Conservation (phyloP, 2,329 filamentous ascomycete genomes). For the Zasmidium citrigriseum region DNA sequence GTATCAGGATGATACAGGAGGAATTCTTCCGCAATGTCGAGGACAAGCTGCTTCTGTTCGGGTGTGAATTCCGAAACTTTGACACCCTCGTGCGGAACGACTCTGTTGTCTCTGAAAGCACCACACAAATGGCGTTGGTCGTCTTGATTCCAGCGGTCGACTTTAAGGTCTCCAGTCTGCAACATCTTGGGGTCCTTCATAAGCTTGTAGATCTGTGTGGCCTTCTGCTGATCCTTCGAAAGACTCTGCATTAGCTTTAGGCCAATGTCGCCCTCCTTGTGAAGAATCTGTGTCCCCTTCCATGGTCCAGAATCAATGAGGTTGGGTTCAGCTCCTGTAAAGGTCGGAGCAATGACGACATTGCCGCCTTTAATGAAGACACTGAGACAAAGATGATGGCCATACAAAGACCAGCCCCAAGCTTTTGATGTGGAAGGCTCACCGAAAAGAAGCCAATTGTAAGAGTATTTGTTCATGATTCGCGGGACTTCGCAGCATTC, state of each 20-base stretch:
- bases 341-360: slow-evolving; percentile 71
- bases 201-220: slow-evolving; percentile 59
- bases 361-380: slow-evolving; percentile 67
- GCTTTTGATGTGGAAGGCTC: slow-evolving; percentile 57
- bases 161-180: slow-evolving; percentile 44
- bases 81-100: slow-evolving; percentile 72
- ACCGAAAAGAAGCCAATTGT: slow-evolving; percentile 70
- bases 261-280: slow-evolving; percentile 64
- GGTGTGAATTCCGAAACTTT: slow-evolving; percentile 52
- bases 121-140: slow-evolving; percentile 78
- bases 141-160: slow-evolving; percentile 74
- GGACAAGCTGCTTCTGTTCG: slow-evolving; percentile 57
- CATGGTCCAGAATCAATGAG: slow-evolving; percentile 66
- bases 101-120: slow-evolving; percentile 74
- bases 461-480: slow-evolving; percentile 73
- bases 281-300: slow-evolving; percentile 65
- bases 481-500: slow-evolving; percentile 62
- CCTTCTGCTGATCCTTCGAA: slow-evolving; percentile 44
- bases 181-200: slow-evolving; percentile 69
- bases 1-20: slow-evolving; percentile 65
- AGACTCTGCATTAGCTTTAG: slow-evolving; percentile 71
- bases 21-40: slow-evolving; percentile 63
- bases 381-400: slow-evolving; percentile 75
- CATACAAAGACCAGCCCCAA: slow-evolving; percentile 76
- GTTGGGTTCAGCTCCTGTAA: slow-evolving; percentile 80